Percentiles rank a stretch among this genome's conserved stretches.
These are phyloP conservation scores for Postia placenta DNA, from an alignment of 768 basidiomycete genomes.

Conservation along the genomic window DNA sequence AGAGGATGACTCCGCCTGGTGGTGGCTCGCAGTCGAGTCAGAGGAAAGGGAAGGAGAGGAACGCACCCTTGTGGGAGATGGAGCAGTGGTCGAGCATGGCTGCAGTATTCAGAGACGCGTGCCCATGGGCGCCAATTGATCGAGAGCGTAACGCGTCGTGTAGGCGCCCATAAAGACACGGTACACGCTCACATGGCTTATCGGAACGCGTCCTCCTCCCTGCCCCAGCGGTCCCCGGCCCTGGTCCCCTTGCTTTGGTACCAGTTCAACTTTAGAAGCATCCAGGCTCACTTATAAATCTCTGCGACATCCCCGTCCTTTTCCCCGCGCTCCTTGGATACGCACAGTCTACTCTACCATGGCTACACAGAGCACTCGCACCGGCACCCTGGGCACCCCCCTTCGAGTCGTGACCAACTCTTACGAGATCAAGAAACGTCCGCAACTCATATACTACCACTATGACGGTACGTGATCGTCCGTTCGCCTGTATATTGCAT, in stretches of 20 bases:
- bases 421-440: constrained; percentile 24
- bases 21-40: constrained; percentile 9
- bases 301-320: too few species aligned
- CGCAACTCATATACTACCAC: constrained; percentile 11
- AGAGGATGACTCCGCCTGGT: constrained; percentile 85
- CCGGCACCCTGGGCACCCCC: neutral
- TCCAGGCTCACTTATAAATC: too few species aligned
- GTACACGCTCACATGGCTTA: neutral
- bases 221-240: too few species aligned
- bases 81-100: constrained; percentile 95
- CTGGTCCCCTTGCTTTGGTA: too few species aligned
- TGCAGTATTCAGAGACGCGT: too few species aligned
- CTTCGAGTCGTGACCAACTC: constrained; percentile 28
- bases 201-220: constrained; percentile 1
- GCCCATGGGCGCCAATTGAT: neutral
- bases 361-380: too few species aligned
- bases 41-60: neutral
- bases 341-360: neutral
- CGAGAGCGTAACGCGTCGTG: neutral
- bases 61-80: constrained; percentile 84
- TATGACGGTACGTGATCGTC: constrained; percentile 14
- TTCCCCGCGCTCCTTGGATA: too few species aligned
- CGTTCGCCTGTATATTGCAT: neutral
- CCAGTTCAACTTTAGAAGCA: too few species aligned
- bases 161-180: neutral